A percentile compares a stretch with the other conserved stretches of the same genome.
Conservation (phyloP, 169 alveolate genomes). For the Perkinsus chesapeaki region DNA sequence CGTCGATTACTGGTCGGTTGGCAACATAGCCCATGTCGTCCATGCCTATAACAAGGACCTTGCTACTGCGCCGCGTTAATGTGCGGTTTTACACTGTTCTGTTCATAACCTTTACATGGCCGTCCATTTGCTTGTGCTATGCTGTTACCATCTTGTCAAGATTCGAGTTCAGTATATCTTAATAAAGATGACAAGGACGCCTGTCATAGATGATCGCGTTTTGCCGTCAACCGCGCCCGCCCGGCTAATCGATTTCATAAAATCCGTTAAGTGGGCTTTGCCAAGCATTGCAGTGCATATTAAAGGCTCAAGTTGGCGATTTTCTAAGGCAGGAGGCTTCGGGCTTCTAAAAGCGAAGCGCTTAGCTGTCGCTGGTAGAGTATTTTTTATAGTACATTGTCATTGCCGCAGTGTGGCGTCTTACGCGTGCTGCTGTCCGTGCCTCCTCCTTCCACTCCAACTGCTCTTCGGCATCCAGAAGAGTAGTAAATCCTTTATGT, state of each 20-base stretch:
- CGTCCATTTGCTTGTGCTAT: neutral
- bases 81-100: neutral
- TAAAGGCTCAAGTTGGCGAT: neutral
- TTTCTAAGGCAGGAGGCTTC: neutral
- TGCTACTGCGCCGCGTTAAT: neutral
- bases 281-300: neutral
- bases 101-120: neutral
- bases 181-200: too few relatives aligned
- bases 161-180: too few relatives aligned
- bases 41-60: neutral
- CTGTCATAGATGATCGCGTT: neutral
- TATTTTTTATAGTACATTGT: neutral
- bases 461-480: too few relatives aligned
- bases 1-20: neutral
- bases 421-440: neutral
- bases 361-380: neutral
- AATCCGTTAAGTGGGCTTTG: neutral
- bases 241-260: neutral
- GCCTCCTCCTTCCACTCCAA: neutral
- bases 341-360: neutral
- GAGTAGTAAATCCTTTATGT: neutral
- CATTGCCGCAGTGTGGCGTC: neutral
- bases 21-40: neutral
- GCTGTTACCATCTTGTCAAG: neutral
- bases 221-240: neutral